A percentile compares a stretch with the other conserved stretches of the same genome.
These are phyloP conservation scores for Taxillus chinensis DNA, from an alignment of 164 flowering plant species.

Conservation along the genomic window DNA sequence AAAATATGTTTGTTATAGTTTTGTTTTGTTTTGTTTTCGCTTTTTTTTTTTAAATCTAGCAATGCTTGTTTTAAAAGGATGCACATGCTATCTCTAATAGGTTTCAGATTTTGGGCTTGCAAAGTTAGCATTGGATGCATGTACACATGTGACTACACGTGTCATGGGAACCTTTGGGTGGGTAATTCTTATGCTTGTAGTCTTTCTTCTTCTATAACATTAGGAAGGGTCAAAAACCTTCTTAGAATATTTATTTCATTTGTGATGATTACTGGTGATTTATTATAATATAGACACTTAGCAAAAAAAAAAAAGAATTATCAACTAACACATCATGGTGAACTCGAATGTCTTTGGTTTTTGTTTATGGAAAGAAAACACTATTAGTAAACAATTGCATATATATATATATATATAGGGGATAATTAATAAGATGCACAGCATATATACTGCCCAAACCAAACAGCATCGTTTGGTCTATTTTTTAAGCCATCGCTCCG, in stretches of 20 bases:
- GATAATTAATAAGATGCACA: no score
- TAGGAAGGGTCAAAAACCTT: not conserved
- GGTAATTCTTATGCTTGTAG: not conserved
- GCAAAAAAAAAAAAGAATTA: no score
- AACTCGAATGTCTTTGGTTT: no score
- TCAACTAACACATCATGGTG: no score
- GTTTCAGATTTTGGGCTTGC: conserved; percentile 56
- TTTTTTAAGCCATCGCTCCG: no score
- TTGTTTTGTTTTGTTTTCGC: not conserved
- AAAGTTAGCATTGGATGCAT: conserved; percentile 21
- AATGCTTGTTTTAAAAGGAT: not conserved
- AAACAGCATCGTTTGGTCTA: no score
- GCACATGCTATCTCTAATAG: conserved; percentile 10
- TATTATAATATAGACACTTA: no score
- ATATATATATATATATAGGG: not conserved
- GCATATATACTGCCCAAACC: no score
- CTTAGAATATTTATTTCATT: no score
- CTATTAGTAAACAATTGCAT: not conserved
- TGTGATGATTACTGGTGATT: no score
- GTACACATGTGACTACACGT: conserved; percentile 43
- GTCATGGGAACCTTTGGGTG: conserved; percentile 53
- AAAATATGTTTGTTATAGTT: not conserved
- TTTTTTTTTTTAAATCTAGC: not conserved
- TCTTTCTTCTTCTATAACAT: not conserved
- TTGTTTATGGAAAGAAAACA: no score